Base-by-base conservation (phyloP, 768 basidiomycete genomes). In the Sarcodon sp. region DNA sequence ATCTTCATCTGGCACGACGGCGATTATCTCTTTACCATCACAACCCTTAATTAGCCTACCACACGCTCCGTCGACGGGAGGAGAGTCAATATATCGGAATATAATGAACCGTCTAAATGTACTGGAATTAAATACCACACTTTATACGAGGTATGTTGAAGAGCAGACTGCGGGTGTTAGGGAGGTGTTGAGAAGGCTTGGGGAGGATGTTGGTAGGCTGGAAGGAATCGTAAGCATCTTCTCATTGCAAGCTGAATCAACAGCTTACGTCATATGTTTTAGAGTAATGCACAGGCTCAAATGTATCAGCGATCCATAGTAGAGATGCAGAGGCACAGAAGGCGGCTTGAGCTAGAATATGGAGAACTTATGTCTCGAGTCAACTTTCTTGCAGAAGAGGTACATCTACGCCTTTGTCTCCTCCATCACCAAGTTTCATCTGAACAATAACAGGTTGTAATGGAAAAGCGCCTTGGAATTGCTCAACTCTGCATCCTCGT, bases 1-100 rank as follows among this genome's bases (percentile, higher is more conserved):
- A 11, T 16, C 21, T 32, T n/a, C 48, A 35, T 32, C 32, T 33
- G 27, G 43, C 39, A 11, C 49, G n/a, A 37, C 47, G 34, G 31
- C 49, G 18, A 33, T 43, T 41, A 35, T 35, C 47, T 43, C 54
- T 33, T 15, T 52, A 35, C 33, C 51, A 50, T 18, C 39, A 8
- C 39, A 13, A 41, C 46, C 51, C 54, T 37, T 52, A 53, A 49
- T 54, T 27, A 47, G 59, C 44, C 38, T 61, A 37, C 43, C 53
- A 34, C 47, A 57, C 57, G 44, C 53, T 57, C 6, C 47, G 18
- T 50, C 57, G 1, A 54, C 64, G 0, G 71, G 75, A 10, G 88
- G 87, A 18, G 96, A 99, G 61, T 93, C 90, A 1, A 92, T 99
- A 54, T 98, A 96, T 57, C 83, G 91, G 7, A 88, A 84, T 10